A percentile compares a stretch with the other conserved stretches of the same genome.
phyloP scores from a whole-genome alignment of 2,329 filamentous ascomycete species.

The Alternaria triticimaculans region DNA sequence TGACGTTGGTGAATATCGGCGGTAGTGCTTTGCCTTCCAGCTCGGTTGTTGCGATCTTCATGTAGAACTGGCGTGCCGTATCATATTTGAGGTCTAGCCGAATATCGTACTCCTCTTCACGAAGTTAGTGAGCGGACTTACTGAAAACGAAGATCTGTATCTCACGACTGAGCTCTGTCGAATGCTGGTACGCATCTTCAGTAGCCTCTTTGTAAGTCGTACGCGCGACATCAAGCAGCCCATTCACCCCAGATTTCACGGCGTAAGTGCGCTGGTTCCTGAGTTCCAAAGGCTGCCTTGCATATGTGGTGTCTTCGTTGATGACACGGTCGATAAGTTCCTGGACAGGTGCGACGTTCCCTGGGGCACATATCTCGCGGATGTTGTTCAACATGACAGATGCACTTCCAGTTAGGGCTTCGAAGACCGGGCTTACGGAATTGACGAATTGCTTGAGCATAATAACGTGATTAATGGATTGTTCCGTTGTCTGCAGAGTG shows the following conservation, averaged over 20 bases:
- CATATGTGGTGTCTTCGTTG: constrained; percentile 81
- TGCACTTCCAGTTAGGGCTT: constrained; percentile 69
- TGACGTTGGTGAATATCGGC: constrained; percentile 76
- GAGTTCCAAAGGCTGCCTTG: constrained; percentile 80
- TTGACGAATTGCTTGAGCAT: constrained; percentile 83
- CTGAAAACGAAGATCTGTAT: background rate
- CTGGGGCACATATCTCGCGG: constrained; percentile 71
- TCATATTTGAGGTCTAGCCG: constrained; percentile 76
- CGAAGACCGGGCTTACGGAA: constrained; percentile 70
- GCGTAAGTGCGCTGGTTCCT: constrained; percentile 91
- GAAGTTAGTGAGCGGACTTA: constrained; percentile 7
- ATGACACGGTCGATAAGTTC: constrained; percentile 72
- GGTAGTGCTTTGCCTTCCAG: constrained; percentile 68
- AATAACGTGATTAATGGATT: constrained; percentile 84
- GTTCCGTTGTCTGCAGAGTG: constrained; percentile 73
- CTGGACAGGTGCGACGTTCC: constrained; percentile 66
- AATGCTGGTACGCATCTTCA: constrained; percentile 75
- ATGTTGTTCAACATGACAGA: constrained; percentile 72
- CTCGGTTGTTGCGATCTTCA: constrained; percentile 69
- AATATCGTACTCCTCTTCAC: constrained; percentile 60
- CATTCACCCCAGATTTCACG: constrained; percentile 83
- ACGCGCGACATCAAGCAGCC: constrained; percentile 84
- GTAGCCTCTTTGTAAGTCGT: constrained; percentile 90
- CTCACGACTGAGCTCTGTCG: constrained; percentile 70
- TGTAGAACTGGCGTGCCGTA: constrained; percentile 77